Conservation (phyloP, 768 basidiomycete species). For the Suillus bovinus region DNA sequence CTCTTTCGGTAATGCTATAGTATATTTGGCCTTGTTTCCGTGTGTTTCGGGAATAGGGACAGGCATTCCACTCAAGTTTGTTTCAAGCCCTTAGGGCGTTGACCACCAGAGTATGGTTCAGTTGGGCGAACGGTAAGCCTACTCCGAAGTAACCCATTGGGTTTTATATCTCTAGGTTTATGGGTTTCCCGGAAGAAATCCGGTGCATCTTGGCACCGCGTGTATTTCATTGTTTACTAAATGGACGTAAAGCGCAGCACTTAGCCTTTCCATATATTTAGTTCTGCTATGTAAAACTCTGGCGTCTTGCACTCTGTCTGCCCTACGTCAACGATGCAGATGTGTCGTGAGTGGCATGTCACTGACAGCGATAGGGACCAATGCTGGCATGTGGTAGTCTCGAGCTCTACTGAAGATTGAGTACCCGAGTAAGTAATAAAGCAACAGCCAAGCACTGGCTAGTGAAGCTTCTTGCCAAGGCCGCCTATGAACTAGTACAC, state of each 20-base stretch:
- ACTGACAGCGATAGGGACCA: background rate
- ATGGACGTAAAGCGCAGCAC: background rate
- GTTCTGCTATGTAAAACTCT: background rate
- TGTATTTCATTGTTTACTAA: constrained; percentile 1
- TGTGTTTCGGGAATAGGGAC: constrained; percentile 15
- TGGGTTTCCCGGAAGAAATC: constrained; percentile 8
- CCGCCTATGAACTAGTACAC: background rate
- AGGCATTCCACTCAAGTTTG: constrained; percentile 17
- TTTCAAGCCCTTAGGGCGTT: background rate
- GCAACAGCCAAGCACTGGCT: background rate
- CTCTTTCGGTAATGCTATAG: constrained; percentile 18
- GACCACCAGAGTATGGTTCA: background rate
- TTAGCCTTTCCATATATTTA: background rate
- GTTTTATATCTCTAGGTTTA: background rate
- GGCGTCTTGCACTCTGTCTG: background rate
- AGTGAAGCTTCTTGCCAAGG: no score
- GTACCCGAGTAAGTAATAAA: background rate
- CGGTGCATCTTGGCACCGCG: constrained; percentile 27
- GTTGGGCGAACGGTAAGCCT: background rate
- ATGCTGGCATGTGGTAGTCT: no score
- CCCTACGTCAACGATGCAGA: background rate
- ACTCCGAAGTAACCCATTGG: background rate
- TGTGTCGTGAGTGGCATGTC: no score
- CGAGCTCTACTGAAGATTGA: no score
- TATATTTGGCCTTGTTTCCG: constrained; percentile 33